A percentile compares a stretch with the other conserved stretches of the same genome.
Conservation (phyloP, 108 stramenopile species). For the Conticribra weissflogii region DNA sequence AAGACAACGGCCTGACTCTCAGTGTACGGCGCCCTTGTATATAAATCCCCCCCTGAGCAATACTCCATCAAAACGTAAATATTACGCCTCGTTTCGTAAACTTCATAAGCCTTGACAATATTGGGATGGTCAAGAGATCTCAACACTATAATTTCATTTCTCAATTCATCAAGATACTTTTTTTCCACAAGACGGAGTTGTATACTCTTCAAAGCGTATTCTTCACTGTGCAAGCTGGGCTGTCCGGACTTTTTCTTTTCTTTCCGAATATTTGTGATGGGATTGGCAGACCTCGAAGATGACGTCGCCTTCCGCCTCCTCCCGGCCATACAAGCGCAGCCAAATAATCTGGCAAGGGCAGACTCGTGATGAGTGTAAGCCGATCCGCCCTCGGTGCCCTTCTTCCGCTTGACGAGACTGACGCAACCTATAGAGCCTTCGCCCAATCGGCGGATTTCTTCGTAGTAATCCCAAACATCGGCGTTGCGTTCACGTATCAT, state of each 20-base stretch:
- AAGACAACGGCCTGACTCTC: constrained; percentile 70
- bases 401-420: constrained; percentile 55
- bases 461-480: constrained; percentile 25
- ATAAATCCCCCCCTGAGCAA: constrained; percentile 88
- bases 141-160: constrained; percentile 90
- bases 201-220: constrained; percentile 76
- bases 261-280: too few relatives aligned
- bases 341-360: constrained; percentile 13
- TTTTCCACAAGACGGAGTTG: constrained; percentile 61
- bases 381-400: constrained; percentile 57
- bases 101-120: constrained; percentile 91
- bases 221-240: constrained; percentile 23
- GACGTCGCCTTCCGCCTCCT: too few relatives aligned
- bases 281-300: too few relatives aligned
- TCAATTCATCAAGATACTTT: constrained; percentile 74
- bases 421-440: constrained; percentile 81
- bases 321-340: too few relatives aligned
- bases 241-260: not conserved
- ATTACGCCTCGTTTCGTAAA: constrained; percentile 66
- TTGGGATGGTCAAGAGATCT: constrained; percentile 91
- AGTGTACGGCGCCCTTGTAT: constrained; percentile 79
- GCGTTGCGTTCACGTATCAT: not conserved
- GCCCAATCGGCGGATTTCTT: constrained; percentile 62
- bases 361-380: constrained; percentile 30
- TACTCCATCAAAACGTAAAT: constrained; percentile 84